Base-by-base conservation (phyloP, 2,329 filamentous ascomycete species). In the Trichoderma sp. region DNA sequence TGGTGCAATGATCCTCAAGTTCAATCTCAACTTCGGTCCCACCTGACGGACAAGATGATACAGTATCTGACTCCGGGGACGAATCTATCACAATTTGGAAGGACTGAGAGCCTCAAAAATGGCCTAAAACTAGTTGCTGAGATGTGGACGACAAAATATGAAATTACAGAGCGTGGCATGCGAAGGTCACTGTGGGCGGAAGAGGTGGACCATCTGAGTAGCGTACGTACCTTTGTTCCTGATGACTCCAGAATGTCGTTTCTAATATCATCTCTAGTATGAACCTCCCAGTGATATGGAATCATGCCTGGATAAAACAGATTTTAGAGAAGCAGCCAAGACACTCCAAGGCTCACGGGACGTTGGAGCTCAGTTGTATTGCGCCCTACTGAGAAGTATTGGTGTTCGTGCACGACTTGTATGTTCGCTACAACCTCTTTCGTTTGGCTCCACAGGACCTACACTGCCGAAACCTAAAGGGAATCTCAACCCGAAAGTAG, bases 361-460 rank as follows among this genome's bases (percentile, higher is more conserved):
- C 77, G 85, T 96, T 11, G 96, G 94, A 0, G 92, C 93, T 1
- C 94, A 98, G 77, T 79, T 99, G 0, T 97, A 96, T 75, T 98
- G 96, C 77, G 91, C 94, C 3, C 80, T 98, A 37, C 84, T 99
- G 4, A 89, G 96, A 21, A 87, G 89, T n/a, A 88, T 86, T n/a
- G 94, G 93, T 3, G 88, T 98, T 7, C 89, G 93, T 71, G 85
- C 92, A 5, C 87, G 96, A 14, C 84, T 99, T 5, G 91, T 98
- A 0, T 97, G 94, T 78, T 99, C 96, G 5, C 81, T 99, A 4
- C 96, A 99, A 73, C 88, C 90, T 1, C 83, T 99, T 0, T 85
- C 91, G 0, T 94, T 94, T 73, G 83, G 84, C 2, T 85, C 84
- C 5, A 79, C 82, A 0, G 85, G 82, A 0, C 86, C 86, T 2